Evolutionary conservation across 805 yeast genomes (phyloP).

Genomic region (Candida stauntonica): DNA sequence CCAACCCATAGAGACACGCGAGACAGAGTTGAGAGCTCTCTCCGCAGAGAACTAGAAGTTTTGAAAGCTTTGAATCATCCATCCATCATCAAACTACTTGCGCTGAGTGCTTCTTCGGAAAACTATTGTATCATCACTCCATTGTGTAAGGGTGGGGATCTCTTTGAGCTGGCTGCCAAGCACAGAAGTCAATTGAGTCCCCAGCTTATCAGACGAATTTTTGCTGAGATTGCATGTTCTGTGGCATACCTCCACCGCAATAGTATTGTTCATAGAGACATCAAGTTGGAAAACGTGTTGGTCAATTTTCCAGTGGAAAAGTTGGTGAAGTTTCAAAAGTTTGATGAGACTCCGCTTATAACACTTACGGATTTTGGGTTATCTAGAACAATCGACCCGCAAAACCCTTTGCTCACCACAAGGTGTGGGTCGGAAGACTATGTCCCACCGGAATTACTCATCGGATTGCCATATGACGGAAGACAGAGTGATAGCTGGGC

Average conservation of each 20-base stretch:
- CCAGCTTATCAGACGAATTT: slow-evolving; percentile 52
- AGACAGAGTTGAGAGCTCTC: slow-evolving; percentile 53
- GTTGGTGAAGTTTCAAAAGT: slow-evolving; percentile 18
- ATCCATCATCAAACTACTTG: slow-evolving; percentile 59
- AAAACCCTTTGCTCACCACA: slow-evolving; percentile 65
- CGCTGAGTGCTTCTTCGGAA: slow-evolving; percentile 31
- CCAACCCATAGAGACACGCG: slow-evolving; percentile 39
- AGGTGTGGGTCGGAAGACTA: slow-evolving; percentile 97
- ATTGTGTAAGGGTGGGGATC: slow-evolving; percentile 80
- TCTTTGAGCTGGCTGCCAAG: slow-evolving; percentile 56
- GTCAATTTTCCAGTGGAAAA: slow-evolving; percentile 37
- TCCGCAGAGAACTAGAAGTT: slow-evolving; percentile 71
- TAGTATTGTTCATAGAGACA: slow-evolving; percentile 81
- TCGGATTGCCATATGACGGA: slow-evolving; percentile 92
- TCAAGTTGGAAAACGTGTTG: slow-evolving; percentile 84
- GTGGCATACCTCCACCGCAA: slow-evolving; percentile 65
- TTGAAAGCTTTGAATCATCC: slow-evolving; percentile 60
- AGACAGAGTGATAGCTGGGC: slow-evolving; percentile 93
- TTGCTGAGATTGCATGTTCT: slow-evolving; percentile 67
- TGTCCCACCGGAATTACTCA: slow-evolving; percentile 87
- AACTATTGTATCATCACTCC: slow-evolving; percentile 57
- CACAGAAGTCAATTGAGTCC: slow-evolving; percentile 42
- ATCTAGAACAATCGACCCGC: slow-evolving; percentile 61
- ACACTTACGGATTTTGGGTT: slow-evolving; percentile 87
- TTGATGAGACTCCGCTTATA: slow-evolving; percentile 35